phyloP scores from a whole-genome alignment of 2,329 filamentous ascomycete species.

The Cladosporium sp. region DNA sequence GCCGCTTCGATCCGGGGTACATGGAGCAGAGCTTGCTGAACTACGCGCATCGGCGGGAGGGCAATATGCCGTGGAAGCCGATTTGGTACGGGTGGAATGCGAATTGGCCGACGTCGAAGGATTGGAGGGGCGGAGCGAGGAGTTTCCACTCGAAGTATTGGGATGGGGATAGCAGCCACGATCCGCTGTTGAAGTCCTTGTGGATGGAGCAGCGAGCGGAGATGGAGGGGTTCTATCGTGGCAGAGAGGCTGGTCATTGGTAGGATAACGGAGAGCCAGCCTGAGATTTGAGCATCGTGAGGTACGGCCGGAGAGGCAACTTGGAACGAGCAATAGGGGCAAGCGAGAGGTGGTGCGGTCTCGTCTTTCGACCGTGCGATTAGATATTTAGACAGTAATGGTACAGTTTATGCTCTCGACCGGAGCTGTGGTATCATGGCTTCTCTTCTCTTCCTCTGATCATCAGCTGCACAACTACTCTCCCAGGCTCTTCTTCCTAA shows the following conservation, averaged over 20 bases:
- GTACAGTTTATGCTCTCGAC: no score
- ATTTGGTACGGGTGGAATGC: constrained; percentile 36
- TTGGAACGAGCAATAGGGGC: no score
- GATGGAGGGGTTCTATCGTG: constrained; percentile 27
- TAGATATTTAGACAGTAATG: no score
- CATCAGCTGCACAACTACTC: not conserved
- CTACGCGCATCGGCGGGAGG: constrained; percentile 33
- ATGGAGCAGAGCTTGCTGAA: constrained; percentile 37
- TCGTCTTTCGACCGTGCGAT: no score
- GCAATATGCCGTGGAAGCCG: constrained; percentile 37
- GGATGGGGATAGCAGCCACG: constrained; percentile 32
- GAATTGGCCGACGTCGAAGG: constrained; percentile 34
- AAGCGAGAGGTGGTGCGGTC: no score
- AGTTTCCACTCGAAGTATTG: constrained; percentile 38
- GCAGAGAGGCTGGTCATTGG: not conserved
- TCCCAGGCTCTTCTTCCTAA: constrained; percentile 48
- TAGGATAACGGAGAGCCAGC: no score
- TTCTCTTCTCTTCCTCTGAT: no score
- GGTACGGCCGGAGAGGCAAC: no score
- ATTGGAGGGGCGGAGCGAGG: constrained; percentile 30
- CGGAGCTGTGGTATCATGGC: no score
- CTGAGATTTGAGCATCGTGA: no score
- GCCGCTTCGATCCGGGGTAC: constrained; percentile 29
- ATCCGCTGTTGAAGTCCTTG: constrained; percentile 28
- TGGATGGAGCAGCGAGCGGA: constrained; percentile 32